These are phyloP conservation scores for Suillus sp. DNA, from an alignment of 768 basidiomycete genomes.

Conservation along the genomic window DNA sequence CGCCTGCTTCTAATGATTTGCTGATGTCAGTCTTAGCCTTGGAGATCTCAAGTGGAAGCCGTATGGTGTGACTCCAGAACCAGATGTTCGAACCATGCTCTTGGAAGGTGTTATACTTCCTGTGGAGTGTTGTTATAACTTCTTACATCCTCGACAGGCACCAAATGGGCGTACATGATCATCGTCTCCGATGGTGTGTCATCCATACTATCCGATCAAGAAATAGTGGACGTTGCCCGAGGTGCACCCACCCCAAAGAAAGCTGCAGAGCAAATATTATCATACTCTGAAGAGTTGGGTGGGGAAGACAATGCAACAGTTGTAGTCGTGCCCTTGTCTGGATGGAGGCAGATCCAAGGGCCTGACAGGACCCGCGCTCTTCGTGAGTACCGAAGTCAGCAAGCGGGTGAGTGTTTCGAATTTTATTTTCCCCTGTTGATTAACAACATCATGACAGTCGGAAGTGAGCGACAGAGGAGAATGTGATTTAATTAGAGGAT, in stretches of 20 bases:
- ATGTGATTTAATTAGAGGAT: constrained; percentile 49
- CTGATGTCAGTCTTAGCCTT: constrained; percentile 49
- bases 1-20: not conserved
- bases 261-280: constrained; percentile 82
- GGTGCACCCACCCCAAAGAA: constrained; percentile 66
- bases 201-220: constrained; percentile 88
- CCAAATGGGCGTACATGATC: constrained; percentile 84
- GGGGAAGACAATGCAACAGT: constrained; percentile 88
- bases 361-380: constrained; percentile 81
- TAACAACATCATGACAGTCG: constrained; percentile 41
- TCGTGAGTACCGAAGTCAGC: constrained; percentile 74
- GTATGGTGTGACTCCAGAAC: constrained; percentile 92
- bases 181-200: constrained; percentile 94
- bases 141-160: constrained; percentile 47
- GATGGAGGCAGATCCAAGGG: constrained; percentile 85
- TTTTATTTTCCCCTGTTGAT: constrained; percentile 2
- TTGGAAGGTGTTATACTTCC: constrained; percentile 58
- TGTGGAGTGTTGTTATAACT: constrained; percentile 2
- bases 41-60: constrained; percentile 89
- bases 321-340: constrained; percentile 87
- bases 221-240: constrained; percentile 89
- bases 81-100: constrained; percentile 77
- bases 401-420: constrained; percentile 50
- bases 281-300: constrained; percentile 86
- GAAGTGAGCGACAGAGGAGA: constrained; percentile 65